These are phyloP conservation scores for Tylopilus cervinicoccineus DNA, from an alignment of 768 basidiomycete genomes.

Conservation along the genomic window DNA sequence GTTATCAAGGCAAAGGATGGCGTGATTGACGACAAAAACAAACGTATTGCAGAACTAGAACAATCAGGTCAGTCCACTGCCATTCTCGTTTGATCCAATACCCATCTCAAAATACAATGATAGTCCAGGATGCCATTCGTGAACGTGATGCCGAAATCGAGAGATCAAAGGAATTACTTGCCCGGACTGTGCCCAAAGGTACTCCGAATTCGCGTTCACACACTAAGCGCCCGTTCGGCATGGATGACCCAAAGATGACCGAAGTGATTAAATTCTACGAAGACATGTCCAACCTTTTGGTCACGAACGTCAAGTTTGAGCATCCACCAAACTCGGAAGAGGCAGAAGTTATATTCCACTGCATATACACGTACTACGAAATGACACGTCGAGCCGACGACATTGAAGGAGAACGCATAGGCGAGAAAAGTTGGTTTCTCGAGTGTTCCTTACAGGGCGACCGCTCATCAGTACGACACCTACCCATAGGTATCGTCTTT, in stretches of 20 bases:
- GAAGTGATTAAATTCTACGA: conserved; percentile 76
- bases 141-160: conserved; percentile 67
- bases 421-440: conserved; percentile 30
- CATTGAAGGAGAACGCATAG: conserved; percentile 31
- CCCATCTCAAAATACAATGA: conserved; percentile 1
- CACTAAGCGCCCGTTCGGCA: conserved; percentile 31
- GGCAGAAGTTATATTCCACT: conserved; percentile 59
- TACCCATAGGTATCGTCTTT: conserved; percentile 54
- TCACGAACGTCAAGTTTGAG: conserved; percentile 56
- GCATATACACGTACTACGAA: conserved; percentile 57
- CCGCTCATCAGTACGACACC: conserved; percentile 5
- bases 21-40: conserved; percentile 40
- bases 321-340: conserved; percentile 21
- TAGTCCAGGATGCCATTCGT: conserved; percentile 48
- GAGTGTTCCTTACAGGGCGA: background rate
- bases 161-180: conserved; percentile 41
- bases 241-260: conserved; percentile 55
- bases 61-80: conserved; percentile 41
- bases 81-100: background rate
- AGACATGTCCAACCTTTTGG: conserved; percentile 76
- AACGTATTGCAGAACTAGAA: conserved; percentile 44
- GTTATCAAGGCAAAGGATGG: conserved; percentile 41
- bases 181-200: conserved; percentile 39
- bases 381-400: conserved; percentile 28
- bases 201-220: conserved; percentile 36